These are phyloP conservation scores for Penicillium janthinellum DNA, from an alignment of 2,329 filamentous ascomycete genomes.

Conservation along the genomic window DNA sequence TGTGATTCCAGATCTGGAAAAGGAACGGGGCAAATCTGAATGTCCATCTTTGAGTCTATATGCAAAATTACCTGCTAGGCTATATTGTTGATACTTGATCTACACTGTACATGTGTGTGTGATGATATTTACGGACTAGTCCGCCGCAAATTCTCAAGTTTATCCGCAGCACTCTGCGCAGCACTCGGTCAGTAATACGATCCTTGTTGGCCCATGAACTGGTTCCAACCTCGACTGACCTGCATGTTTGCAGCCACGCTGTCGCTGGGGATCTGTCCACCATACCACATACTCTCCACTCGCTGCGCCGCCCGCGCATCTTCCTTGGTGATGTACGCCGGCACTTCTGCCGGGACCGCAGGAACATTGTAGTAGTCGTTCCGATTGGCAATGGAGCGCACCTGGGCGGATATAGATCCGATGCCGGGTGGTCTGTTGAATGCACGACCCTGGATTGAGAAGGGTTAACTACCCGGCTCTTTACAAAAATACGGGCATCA, in stretches of 20 bases:
- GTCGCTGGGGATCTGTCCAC: constrained; percentile 34
- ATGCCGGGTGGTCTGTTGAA: constrained; percentile 36
- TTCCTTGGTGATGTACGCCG: constrained; percentile 37
- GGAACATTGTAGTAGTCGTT: constrained; percentile 35
- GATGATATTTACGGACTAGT: constrained; percentile 11
- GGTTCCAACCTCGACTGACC: constrained; percentile 23
- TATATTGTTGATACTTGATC: neutral
- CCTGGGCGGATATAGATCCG: constrained; percentile 35
- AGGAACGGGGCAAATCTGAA: neutral
- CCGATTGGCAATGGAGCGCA: constrained; percentile 37
- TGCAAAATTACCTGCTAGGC: too few relatives aligned
- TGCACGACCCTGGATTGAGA: constrained; percentile 31
- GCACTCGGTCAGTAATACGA: constrained; percentile 8
- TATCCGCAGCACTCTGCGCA: constrained; percentile 38
- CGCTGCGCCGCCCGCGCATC: constrained; percentile 37
- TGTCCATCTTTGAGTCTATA: too few relatives aligned
- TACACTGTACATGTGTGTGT: neutral
- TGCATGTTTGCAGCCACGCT: constrained; percentile 39
- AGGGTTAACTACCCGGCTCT: neutral
- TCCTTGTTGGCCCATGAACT: neutral
- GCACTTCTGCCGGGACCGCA: constrained; percentile 21
- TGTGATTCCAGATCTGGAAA: neutral
- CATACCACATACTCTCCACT: constrained; percentile 30
- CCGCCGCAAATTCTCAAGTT: constrained; percentile 30
- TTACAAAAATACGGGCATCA: neutral